phyloP scores from a whole-genome alignment of 768 basidiomycete species.

The Collybia nuda region DNA sequence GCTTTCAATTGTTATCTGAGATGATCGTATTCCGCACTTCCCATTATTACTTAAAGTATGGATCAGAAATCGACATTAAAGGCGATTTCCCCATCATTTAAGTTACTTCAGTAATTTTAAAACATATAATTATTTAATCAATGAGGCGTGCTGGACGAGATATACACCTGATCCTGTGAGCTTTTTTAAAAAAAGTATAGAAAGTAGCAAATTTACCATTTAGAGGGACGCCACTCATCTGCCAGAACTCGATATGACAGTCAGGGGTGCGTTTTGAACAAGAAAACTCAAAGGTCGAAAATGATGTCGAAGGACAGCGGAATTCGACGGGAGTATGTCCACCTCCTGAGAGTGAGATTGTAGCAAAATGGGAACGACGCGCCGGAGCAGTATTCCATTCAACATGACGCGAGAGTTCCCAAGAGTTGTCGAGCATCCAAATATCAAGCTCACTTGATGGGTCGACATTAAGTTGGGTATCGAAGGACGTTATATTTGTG shows the following conservation, averaged over 20 bases:
- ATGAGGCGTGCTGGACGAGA: too few relatives aligned
- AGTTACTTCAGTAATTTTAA: too few relatives aligned
- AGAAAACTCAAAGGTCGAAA: slow-evolving; percentile 7
- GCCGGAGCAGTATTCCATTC: slow-evolving; percentile 7
- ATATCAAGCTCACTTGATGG: slow-evolving; percentile 5
- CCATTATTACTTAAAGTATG: too few relatives aligned
- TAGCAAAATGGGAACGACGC: slow-evolving; percentile 4
- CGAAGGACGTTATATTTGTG: background rate
- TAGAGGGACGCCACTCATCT: slow-evolving; percentile 5
- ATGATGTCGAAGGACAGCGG: slow-evolving; percentile 6
- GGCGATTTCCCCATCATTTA: too few relatives aligned
- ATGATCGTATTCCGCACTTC: too few relatives aligned
- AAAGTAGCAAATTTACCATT: slow-evolving; percentile 1
- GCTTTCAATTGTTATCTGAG: background rate
- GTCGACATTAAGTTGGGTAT: slow-evolving; percentile 2
- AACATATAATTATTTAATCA: too few relatives aligned
- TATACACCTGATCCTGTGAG: too few relatives aligned
- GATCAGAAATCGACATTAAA: too few relatives aligned
- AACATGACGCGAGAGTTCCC: slow-evolving; percentile 1
- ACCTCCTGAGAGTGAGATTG: slow-evolving; percentile 5
- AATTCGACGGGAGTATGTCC: slow-evolving; percentile 4
- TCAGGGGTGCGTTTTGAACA: slow-evolving; percentile 1
- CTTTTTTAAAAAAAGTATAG: too few relatives aligned
- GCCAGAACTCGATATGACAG: slow-evolving; percentile 13
- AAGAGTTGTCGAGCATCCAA: slow-evolving; percentile 8